Percentiles rank a stretch among this genome's conserved stretches.
Conservation (phyloP, 306 rosid genomes). For the Rosa rugosa region DNA sequence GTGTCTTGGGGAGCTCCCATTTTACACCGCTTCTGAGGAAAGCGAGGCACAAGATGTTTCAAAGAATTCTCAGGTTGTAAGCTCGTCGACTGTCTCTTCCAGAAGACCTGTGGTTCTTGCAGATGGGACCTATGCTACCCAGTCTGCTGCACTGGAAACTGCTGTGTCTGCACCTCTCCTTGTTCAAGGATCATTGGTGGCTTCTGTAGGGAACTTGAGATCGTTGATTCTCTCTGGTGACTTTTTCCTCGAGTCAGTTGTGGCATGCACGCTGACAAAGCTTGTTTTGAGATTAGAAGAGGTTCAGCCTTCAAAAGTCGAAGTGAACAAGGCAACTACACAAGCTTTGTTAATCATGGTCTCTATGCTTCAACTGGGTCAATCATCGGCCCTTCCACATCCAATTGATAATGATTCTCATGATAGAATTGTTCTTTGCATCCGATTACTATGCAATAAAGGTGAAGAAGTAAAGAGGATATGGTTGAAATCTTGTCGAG, state of each 20-base stretch:
- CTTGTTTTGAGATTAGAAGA: conserved; percentile 90
- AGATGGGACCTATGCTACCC: conserved; percentile 98
- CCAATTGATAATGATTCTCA: conserved; percentile 88
- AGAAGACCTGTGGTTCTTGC: conserved; percentile 93
- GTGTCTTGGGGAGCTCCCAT: conserved; percentile 93
- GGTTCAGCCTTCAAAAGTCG: conserved; percentile 80
- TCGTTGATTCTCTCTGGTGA: conserved; percentile 89
- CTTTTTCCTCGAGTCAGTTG: conserved; percentile 88
- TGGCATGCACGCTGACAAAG: conserved; percentile 83
- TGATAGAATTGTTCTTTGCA: conserved; percentile 82
- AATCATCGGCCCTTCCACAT: conserved; percentile 81
- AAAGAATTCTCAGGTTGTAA: conserved; percentile 52
- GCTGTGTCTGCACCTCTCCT: conserved; percentile 82
- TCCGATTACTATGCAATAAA: conserved; percentile 68
- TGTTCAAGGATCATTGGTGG: conserved; percentile 74
- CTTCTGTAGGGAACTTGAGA: conserved; percentile 83
- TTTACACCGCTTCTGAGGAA: conserved; percentile 73
- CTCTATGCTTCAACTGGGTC: conserved; percentile 89
- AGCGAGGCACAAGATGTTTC: conserved; percentile 66
- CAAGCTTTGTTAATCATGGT: conserved; percentile 79
- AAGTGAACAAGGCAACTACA: conserved; percentile 67
- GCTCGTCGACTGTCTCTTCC: conserved; percentile 69
- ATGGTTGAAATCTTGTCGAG: conserved; percentile 89
- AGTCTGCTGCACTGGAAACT: conserved; percentile 93
- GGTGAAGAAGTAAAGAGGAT: conserved; percentile 76